Evolutionary conservation across 345 rosid species (phyloP).

Genomic region (Citrus australasica): DNA sequence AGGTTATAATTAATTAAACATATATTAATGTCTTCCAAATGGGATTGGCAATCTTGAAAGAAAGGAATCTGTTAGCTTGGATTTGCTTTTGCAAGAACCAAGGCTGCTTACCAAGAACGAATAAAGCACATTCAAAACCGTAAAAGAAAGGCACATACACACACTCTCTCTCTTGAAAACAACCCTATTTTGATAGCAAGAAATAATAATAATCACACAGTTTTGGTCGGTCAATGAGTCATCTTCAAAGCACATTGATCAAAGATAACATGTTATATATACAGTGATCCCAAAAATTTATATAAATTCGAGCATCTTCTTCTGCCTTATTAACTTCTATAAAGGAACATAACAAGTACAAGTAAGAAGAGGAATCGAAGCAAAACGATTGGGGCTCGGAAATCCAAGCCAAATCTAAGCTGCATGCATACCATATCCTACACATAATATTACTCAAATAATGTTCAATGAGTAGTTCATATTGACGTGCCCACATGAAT

Average conservation of each 20-base stretch:
- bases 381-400: constrained; percentile 24
- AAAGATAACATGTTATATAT: background rate
- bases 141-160: constrained; percentile 7
- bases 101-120: constrained; percentile 56
- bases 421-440: background rate
- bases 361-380: background rate
- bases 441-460: background rate
- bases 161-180: constrained; percentile 13
- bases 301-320: constrained; percentile 1
- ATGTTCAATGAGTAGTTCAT: constrained; percentile 5
- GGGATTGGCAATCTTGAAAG: constrained; percentile 48
- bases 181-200: background rate
- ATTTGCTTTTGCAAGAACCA: constrained; percentile 63
- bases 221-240: constrained; percentile 24
- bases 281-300: constrained; percentile 20
- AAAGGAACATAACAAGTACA: background rate
- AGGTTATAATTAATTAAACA: background rate
- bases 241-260: constrained; percentile 15
- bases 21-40: background rate
- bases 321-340: background rate
- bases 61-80: constrained; percentile 56
- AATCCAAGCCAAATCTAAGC: constrained; percentile 31
- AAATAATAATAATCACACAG: background rate
- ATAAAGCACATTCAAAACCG: constrained; percentile 63
- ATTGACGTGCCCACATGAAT: constrained; percentile 20